Evolutionary conservation across 805 yeast genomes (phyloP), one percentile per base, ranked within the genome.

Genomic region (Priceomyces melissophilus): DNA sequence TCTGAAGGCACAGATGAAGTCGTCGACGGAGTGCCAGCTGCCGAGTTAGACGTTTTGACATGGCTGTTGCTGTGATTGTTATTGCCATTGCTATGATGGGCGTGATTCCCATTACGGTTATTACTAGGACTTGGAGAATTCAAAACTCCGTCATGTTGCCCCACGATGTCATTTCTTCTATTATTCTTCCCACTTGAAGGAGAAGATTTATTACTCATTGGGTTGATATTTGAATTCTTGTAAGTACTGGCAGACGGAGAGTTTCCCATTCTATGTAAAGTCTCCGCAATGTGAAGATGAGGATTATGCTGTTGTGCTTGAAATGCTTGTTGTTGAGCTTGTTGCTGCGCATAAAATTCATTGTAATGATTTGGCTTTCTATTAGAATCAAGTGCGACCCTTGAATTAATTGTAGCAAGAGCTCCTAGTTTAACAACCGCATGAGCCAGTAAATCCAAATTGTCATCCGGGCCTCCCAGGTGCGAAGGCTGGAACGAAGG

Each of bases 401-500:
- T 59, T 6, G 76, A 71, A 57, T 78, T 78, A 45, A 81, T 81
- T 2, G 87, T 81, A 17, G 82, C 76, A 41, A 82, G 67, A 0
- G 87, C 87, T 4, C 84, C 84, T 47, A 82, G 62, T 54, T 82
- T 82, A 59, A 76, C 61, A n/a, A 78, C 75, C 11, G 65, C 59
- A 42, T 63, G 65, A n/a, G 65, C 55, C 32, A 60, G 54, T 29
- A 60, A 30, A 34, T 60, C 65, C 42, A 48, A 38, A 43, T 52
- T 43, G 16, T 52, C 60, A 31, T 61, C 63, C 6, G 57, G 48
- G 29, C 41, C 46, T 38, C 33, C 38, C 39, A 32, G 37, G 34
- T 48, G 55, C 5, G 35, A 29, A 31, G 44, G 53, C 25, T 54
- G 50, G 11, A 42, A 43, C 8, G 54, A 52, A n/a, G 55, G 52